Evolutionary conservation across 2,329 filamentous ascomycete species (phyloP).

Genomic region (Fusarium palustre): DNA sequence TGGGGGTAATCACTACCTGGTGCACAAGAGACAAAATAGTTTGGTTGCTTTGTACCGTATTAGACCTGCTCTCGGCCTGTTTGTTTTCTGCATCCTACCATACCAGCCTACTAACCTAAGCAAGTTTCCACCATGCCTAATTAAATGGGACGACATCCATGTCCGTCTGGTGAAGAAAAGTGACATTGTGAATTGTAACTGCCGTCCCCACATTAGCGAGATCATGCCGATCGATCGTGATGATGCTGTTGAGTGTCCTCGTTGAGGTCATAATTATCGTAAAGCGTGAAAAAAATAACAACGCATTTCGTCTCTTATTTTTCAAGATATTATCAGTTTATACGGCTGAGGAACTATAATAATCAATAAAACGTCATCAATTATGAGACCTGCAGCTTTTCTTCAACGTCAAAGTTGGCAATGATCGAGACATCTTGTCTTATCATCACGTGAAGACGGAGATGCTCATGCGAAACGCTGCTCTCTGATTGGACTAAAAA

Average conservation of each 20-base stretch:
- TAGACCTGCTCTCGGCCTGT: background rate
- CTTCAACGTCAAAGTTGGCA: constrained; percentile 6
- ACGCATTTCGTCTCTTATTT: background rate
- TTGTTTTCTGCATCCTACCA: background rate
- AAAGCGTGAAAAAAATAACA: background rate
- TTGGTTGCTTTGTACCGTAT: background rate
- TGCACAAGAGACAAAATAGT: background rate
- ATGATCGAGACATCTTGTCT: constrained; percentile 36
- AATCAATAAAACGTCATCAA: background rate
- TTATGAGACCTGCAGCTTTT: constrained; percentile 13
- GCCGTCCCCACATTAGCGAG: constrained; percentile 34
- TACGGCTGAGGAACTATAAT: background rate
- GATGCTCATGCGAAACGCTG: background rate
- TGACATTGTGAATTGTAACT: constrained; percentile 33
- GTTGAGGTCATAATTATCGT: background rate
- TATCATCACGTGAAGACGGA: constrained; percentile 45
- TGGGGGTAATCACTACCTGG: background rate
- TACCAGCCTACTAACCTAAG: no score
- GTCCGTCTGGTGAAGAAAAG: constrained; percentile 29
- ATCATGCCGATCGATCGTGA: constrained; percentile 23
- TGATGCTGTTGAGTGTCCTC: constrained; percentile 22
- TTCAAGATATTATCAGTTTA: background rate
- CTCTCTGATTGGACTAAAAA: constrained; percentile 37
- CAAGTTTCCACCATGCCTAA: constrained; percentile 1
- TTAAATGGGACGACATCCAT: constrained; percentile 25